Evolutionary conservation across 768 basidiomycete genomes (phyloP).

Genomic region (Naganishia onofrii): DNA sequence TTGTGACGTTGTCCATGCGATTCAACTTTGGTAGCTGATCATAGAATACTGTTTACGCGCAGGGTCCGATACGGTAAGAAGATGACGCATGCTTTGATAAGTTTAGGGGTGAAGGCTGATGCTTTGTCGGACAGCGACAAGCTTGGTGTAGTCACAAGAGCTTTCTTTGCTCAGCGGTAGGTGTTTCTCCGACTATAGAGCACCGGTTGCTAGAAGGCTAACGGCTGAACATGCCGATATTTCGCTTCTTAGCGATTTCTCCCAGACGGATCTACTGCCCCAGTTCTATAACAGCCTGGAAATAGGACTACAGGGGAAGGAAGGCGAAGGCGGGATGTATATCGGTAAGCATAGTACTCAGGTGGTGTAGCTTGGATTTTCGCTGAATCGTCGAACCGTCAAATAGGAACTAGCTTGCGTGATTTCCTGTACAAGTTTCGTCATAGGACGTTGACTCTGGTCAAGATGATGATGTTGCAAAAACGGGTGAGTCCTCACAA

Average conservation of each 20-base stretch:
- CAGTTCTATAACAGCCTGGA: constrained; percentile 80
- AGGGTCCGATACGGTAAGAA: constrained; percentile 78
- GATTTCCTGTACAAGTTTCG: constrained; percentile 92
- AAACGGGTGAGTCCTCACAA: constrained; percentile 64
- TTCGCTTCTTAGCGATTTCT: constrained; percentile 66
- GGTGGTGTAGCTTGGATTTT: constrained; percentile 31
- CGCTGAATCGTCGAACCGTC: constrained; percentile 50
- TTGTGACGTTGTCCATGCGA: too few species aligned
- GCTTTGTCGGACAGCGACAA: constrained; percentile 64
- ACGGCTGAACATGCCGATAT: background rate
- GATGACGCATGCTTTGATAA: constrained; percentile 26
- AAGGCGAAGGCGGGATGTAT: constrained; percentile 89
- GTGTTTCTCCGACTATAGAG: constrained; percentile 18
- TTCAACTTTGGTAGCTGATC: background rate
- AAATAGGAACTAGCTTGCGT: constrained; percentile 62
- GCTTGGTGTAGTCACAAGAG: constrained; percentile 86
- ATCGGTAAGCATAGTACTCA: constrained; percentile 80
- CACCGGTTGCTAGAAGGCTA: constrained; percentile 14
- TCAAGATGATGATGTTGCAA: constrained; percentile 91
- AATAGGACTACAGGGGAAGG: constrained; percentile 66
- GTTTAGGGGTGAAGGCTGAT: background rate
- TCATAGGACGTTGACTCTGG: constrained; percentile 83
- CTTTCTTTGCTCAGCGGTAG: constrained; percentile 79
- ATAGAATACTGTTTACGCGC: constrained; percentile 1
- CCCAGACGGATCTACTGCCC: constrained; percentile 79